phyloP scores from a whole-genome alignment of 768 basidiomycete species.

The Brasilioporus rufonigricans region DNA sequence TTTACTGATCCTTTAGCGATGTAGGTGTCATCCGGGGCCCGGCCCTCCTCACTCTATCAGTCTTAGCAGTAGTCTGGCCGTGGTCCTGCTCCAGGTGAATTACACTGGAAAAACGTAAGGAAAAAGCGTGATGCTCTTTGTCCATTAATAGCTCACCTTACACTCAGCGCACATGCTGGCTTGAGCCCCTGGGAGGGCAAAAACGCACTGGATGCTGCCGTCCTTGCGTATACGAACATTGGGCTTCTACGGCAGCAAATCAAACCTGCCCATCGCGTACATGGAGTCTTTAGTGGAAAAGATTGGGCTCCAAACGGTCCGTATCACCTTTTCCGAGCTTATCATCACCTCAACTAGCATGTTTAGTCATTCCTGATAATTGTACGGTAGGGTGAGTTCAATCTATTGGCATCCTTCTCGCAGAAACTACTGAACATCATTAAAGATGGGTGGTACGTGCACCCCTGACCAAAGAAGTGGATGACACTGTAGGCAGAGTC shows the following conservation, averaged over 20 bases:
- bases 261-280: conserved; percentile 65
- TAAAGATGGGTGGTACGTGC: conserved; percentile 71
- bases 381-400: conserved; percentile 62
- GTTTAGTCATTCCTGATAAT: conserved; percentile 80
- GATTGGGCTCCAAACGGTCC: conserved; percentile 74
- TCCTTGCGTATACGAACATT: no score
- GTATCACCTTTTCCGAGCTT: conserved; percentile 14
- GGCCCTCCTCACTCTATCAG: conserved; percentile 69
- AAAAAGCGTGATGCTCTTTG: not conserved
- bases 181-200: conserved; percentile 82
- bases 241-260: conserved; percentile 81
- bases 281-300: conserved; percentile 66
- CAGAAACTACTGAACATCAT: not conserved
- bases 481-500: conserved; percentile 57
- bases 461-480: conserved; percentile 58
- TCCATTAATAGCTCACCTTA: conserved; percentile 22
- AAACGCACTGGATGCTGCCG: conserved; percentile 86
- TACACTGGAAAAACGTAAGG: conserved; percentile 71
- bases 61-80: no score
- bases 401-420: not conserved
- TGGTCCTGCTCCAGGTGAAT: conserved; percentile 58
- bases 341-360: not conserved
- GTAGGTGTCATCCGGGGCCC: conserved; percentile 79
- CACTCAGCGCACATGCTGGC: no score
- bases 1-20: not conserved